Base-by-base conservation (phyloP, 495 filamentous ascomycete species). In the Talaromyces proteolyticus region DNA sequence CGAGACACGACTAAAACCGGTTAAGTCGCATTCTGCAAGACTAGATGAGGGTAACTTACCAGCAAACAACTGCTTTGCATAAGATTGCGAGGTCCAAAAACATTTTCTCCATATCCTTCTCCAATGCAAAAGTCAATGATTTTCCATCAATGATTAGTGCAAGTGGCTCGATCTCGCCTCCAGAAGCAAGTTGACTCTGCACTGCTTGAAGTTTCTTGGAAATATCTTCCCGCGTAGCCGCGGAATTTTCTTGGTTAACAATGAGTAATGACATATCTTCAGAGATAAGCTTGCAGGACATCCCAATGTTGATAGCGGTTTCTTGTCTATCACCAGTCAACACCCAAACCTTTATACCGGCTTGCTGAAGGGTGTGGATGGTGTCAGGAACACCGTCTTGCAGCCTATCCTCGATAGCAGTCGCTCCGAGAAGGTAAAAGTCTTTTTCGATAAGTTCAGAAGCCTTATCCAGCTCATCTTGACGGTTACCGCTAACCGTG, bases 241-340 rank as follows among this genome's bases (percentile, higher is more conserved):
- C 66, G 8, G 88, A 70, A 23, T 61, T 78, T 46, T 96, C 91
- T 61, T 99, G 92, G 57, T 99, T 99, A 59, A 99, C 77, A 61
- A 99, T 95, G 46, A 99, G 73, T 11, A 99, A 75, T 50, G 91
- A 95, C 94, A 99, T 99, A 54, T 99, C 94, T 65, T 99, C 94
- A 42, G 90, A 95, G 41, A 99, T 90, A 20, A 99, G 77, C 72
- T 96, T 97, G 69, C 94, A 99, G 59, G 89, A 95, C 94, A 99
- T 99, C 50, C 94, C 94, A 58, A 99, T 99, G 61, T 99, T 99
- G 73, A 99, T 99, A 44, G 94, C 94, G 42, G 94, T 99, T 64
- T 99, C 94, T 64, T 99, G 94, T 59, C 94, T 79, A 73, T 99
- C 94, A 59, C 94, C 94, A 36, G 94, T 99, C 64, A 99, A 69